Evolutionary conservation across 176 grass and related monocot species (phyloP).

Genomic region (Rhipidocladum racemiflorum): DNA sequence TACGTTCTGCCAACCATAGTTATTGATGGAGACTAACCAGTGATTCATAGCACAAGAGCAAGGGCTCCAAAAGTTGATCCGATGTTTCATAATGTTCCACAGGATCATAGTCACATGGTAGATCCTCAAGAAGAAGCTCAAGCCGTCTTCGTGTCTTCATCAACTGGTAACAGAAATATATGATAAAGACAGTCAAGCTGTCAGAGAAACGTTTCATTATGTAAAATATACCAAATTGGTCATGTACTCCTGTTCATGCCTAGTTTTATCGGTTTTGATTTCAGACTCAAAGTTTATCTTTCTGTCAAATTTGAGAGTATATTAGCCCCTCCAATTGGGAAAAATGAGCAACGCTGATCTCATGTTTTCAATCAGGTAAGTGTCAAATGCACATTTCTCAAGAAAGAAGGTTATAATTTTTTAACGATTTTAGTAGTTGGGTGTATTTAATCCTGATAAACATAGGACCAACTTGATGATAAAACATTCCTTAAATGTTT

Average conservation of each 20-base stretch:
- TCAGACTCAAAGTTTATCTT: background rate
- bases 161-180: slow-evolving; percentile 48
- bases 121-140: slow-evolving; percentile 75
- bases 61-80: slow-evolving; percentile 78
- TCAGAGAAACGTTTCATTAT: background rate
- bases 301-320: background rate
- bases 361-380: background rate
- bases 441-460: background rate
- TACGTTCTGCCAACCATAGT: background rate
- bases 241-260: background rate
- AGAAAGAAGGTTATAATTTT: background rate
- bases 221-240: background rate
- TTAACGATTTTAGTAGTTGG: background rate
- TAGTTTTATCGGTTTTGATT: background rate
- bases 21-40: slow-evolving; percentile 53
- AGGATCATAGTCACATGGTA: slow-evolving; percentile 70
- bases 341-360: background rate
- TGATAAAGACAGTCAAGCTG: background rate
- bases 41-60: slow-evolving; percentile 81
- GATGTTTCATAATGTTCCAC: slow-evolving; percentile 74
- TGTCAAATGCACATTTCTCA: background rate
- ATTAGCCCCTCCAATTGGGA: background rate
- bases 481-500: background rate
- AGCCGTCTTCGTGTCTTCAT: slow-evolving; percentile 66
- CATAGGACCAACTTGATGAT: background rate